Conservation (phyloP, 108 stramenopile species). For the Skeletonema menzelii region DNA sequence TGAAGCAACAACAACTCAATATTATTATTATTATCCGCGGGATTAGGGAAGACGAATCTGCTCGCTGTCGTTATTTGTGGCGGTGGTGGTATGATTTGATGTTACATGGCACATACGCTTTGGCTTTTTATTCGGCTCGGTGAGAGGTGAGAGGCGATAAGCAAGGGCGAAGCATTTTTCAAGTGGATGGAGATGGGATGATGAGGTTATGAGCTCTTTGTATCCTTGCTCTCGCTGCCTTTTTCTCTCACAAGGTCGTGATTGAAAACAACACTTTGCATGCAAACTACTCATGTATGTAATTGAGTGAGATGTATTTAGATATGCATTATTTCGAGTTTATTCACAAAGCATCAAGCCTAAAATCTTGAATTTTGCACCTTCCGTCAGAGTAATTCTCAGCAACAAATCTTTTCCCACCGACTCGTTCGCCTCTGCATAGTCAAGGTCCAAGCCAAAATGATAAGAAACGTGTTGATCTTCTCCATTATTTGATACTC, state of each 20-base stretch:
- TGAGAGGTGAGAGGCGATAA: too few species aligned
- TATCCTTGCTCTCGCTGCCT: too few species aligned
- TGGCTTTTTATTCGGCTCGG: too few species aligned
- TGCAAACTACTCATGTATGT: too few species aligned
- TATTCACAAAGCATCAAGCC: slow-evolving; percentile 49
- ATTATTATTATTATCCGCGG: neutral
- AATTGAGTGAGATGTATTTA: too few species aligned
- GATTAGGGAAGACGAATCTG: neutral
- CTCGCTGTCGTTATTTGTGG: neutral
- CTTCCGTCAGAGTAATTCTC: slow-evolving; percentile 35
- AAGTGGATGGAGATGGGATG: too few species aligned
- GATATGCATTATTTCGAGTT: too few species aligned
- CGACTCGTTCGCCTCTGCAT: slow-evolving; percentile 18
- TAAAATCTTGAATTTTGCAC: slow-evolving; percentile 47
- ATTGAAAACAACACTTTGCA: too few species aligned
- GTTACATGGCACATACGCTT: too few species aligned
- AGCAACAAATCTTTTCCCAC: slow-evolving; percentile 38
- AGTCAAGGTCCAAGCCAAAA: slow-evolving; percentile 41
- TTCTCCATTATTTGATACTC: slow-evolving; percentile 3
- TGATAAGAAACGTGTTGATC: slow-evolving; percentile 42
- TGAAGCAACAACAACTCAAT: too few species aligned
- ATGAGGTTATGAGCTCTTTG: neutral
- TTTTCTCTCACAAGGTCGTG: too few species aligned
- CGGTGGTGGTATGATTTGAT: neutral
- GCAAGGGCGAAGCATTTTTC: too few species aligned